Evolutionary conservation across 345 rosid genomes (phyloP), one percentile per base, ranked within the genome.

Genomic region (Reutealis trisperma): DNA sequence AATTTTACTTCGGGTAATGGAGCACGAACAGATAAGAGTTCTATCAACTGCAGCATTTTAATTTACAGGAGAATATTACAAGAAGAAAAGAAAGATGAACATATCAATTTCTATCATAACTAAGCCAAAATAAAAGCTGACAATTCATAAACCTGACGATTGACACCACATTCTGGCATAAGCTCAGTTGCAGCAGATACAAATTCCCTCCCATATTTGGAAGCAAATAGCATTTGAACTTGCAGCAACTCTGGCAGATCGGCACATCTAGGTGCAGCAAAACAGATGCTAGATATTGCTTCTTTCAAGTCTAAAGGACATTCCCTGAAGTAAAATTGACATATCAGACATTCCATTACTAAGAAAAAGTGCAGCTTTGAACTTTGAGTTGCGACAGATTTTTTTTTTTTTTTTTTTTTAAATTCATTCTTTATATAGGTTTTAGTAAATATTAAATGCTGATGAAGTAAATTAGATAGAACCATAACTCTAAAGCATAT

Each of bases 241-340:
- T 96, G 99, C 79, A 84, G 90, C 88, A 96, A 79, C 87, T 96
- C 99, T 21, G 85, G 87, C 83, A 96, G 85, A 79, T 96, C 99
- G 6, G 97, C 94, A 84, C 99, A 96, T 89, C 98, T 89, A 61
- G 99, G 98, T 14, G 99, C 97, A 84, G 95, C 99, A 82, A 96
- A 96, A 87, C 98, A 93, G 65, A 96, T 76, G 59, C 96, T 96
- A 54, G 97, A 92, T 77, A 96, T 91, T 27, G 99, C 95, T 83
- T 96, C 98, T 87, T 96, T 96, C 75, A 96, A 79, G 85, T 96
- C 99, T 61, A 96, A 51, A 77, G 98, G 99, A 70, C 99, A 96
- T 80, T 96, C 98, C 94, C 99, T 96, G 84, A n/a, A 81, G 58
- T 71, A 77, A 63, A 55, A 55, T 58, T 8, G n/a, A 25, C 30